Evolutionary conservation across 2,329 filamentous ascomycete genomes (phyloP), one percentile per base, ranked within the genome.

Genomic region (Herpotrichia juniperi): DNA sequence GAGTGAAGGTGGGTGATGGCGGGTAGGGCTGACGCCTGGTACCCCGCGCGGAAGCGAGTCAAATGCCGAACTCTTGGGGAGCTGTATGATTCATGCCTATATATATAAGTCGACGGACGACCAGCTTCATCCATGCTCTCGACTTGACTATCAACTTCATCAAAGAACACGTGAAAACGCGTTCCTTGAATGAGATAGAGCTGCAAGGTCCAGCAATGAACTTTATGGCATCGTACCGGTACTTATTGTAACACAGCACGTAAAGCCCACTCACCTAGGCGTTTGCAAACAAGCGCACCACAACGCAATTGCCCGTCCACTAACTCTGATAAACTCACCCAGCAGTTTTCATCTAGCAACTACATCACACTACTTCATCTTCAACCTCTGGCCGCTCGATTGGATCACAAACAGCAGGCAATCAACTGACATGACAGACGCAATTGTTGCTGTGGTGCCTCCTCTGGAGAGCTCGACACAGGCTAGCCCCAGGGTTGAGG

Each of bases 1-100:
- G 16, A 21, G 24, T 14, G 28, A 22, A 12, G 16, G 42, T n/a
- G 12, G 43, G 19, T 26, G 43, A 35, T 19, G 4, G 42, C 28
- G 25, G 28, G 31, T 46, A 35, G 35, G 43, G 28, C 43, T 46
- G 43, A 35, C 26, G 21, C 10, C n/a, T 30, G 24, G 14, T 35
- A 30, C 40, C 24, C 40, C 40, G 24, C 24, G 7, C n/a, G 12
- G 19, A 8, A 12, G 24, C 26, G 40, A 43, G 24, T 43, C 40
- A 31, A 28, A 14, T 43, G 17, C 24, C 30, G n/a, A 10, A 21
- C 40, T 25, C 14, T 19, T 10, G 10, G 9, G 3, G 14, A 40
- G 37, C 37, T 24, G 19, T 25, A 12, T 40, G 37, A 40, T 12
- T 40, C 37, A 21, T 40, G 37, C 19, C 3, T 40, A 21, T 6